These are phyloP conservation scores for Cryphonectria radicalis DNA, from an alignment of 2,329 filamentous ascomycete genomes.

Conservation along the genomic window DNA sequence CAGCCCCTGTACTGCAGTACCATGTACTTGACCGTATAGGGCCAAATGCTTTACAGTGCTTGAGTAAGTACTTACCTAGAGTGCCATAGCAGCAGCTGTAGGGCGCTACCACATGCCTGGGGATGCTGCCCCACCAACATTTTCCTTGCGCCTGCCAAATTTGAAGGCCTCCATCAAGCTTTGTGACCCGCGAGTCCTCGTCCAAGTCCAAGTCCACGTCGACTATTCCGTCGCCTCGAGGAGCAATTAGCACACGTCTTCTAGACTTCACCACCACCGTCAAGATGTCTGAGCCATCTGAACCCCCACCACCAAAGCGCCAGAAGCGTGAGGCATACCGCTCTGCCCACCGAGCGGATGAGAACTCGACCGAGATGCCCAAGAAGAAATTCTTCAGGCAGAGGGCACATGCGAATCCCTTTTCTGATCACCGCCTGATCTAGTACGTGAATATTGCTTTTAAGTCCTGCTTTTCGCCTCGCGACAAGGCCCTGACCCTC, in stretches of 20 bases:
- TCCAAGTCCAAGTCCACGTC: neutral
- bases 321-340: slow-evolving; percentile 71
- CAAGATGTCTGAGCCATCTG: slow-evolving; percentile 1
- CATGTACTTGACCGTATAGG: neutral
- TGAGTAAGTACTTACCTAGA: neutral
- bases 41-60: neutral
- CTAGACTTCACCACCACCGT: neutral
- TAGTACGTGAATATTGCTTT: slow-evolving; percentile 57
- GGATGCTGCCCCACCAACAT: slow-evolving; percentile 13
- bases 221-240: too few species aligned
- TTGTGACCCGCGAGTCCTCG: slow-evolving; percentile 13
- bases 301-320: slow-evolving; percentile 48
- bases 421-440: slow-evolving; percentile 86
- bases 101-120: neutral
- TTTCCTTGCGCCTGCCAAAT: slow-evolving; percentile 20
- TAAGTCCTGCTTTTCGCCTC: neutral
- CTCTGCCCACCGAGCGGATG: slow-evolving; percentile 52
- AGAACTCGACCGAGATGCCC: slow-evolving; percentile 67
- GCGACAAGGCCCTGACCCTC: slow-evolving; percentile 19
- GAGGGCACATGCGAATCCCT: slow-evolving; percentile 95
- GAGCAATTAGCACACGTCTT: neutral
- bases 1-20: slow-evolving; percentile 10
- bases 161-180: slow-evolving; percentile 11
- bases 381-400: slow-evolving; percentile 97
- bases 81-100: neutral